phyloP scores from a whole-genome alignment of 208 protist genomes.

The Phytomonas francai region DNA sequence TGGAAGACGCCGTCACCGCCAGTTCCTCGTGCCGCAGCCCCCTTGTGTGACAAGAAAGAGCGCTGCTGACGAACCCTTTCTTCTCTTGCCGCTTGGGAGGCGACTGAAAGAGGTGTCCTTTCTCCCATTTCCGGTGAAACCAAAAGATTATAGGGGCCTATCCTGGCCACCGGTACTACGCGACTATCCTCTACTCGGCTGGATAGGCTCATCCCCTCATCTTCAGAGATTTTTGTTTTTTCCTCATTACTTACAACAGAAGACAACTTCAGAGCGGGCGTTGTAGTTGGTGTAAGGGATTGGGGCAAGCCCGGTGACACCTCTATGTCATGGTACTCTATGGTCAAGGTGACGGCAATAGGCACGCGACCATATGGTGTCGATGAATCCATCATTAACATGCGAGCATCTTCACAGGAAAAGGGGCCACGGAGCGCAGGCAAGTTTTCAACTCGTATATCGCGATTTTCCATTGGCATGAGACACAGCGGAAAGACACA shows the following conservation, averaged over 20 bases:
- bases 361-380: constrained; percentile 77
- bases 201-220: background rate
- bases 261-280: background rate
- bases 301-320: constrained; percentile 1
- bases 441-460: constrained; percentile 76
- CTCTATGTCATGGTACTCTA: constrained; percentile 70
- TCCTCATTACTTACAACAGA: background rate
- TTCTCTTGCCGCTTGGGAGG: background rate
- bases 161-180: background rate
- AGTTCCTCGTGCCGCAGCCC: background rate
- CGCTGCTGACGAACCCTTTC: background rate
- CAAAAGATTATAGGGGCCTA: background rate
- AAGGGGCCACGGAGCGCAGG: constrained; percentile 78
- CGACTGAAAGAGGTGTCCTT: background rate
- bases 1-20: constrained; percentile 51
- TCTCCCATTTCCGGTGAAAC: background rate
- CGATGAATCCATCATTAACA: constrained; percentile 70
- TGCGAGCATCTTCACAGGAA: constrained; percentile 75
- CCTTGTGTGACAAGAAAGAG: background rate
- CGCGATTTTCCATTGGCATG: constrained; percentile 79
- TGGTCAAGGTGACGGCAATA: constrained; percentile 57
- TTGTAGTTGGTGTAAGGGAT: background rate
- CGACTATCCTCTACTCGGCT: background rate
- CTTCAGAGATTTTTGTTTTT: background rate
- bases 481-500: constrained; percentile 84